These are phyloP conservation scores for Pythium aquatile DNA, from an alignment of 352 stramenopile species.

Conservation along the genomic window DNA sequence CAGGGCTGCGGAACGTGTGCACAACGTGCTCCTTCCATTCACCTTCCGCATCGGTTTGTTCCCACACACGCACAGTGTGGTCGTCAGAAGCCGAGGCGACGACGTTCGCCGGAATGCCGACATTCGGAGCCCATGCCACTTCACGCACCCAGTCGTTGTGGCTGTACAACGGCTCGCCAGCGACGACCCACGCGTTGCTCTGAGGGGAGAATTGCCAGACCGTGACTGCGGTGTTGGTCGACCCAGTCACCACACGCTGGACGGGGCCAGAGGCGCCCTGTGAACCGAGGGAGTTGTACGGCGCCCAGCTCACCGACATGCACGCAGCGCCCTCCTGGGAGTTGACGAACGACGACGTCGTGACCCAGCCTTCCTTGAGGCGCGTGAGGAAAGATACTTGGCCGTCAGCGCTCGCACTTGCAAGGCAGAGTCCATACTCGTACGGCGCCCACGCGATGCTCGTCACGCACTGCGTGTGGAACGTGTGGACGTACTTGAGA, in stretches of 20 bases:
- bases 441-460: slow-evolving; percentile 85
- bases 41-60: slow-evolving; percentile 58
- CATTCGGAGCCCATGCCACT: slow-evolving; percentile 80
- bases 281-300: slow-evolving; percentile 84
- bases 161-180: slow-evolving; percentile 48
- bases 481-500: slow-evolving; percentile 73
- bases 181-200: slow-evolving; percentile 40
- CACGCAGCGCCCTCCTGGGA: slow-evolving; percentile 72
- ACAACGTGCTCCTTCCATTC: slow-evolving; percentile 65
- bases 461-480: slow-evolving; percentile 71
- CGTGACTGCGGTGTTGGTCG: slow-evolving; percentile 55
- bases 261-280: slow-evolving; percentile 61
- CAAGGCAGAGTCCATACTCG: slow-evolving; percentile 84
- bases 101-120: slow-evolving; percentile 78
- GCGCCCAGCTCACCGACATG: slow-evolving; percentile 80
- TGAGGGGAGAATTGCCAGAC: slow-evolving; percentile 56
- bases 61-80: slow-evolving; percentile 80
- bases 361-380: slow-evolving; percentile 80
- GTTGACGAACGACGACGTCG: slow-evolving; percentile 73
- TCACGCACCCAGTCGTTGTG: slow-evolving; percentile 86
- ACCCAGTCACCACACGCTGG: slow-evolving; percentile 75
- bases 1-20: slow-evolving; percentile 63
- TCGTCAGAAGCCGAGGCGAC: slow-evolving; percentile 83
- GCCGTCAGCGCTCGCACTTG: slow-evolving; percentile 72
- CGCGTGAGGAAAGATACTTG: slow-evolving; percentile 84